These are phyloP conservation scores for Vanilla planifolia DNA, from an alignment of 106 monocot species.

Conservation along the genomic window DNA sequence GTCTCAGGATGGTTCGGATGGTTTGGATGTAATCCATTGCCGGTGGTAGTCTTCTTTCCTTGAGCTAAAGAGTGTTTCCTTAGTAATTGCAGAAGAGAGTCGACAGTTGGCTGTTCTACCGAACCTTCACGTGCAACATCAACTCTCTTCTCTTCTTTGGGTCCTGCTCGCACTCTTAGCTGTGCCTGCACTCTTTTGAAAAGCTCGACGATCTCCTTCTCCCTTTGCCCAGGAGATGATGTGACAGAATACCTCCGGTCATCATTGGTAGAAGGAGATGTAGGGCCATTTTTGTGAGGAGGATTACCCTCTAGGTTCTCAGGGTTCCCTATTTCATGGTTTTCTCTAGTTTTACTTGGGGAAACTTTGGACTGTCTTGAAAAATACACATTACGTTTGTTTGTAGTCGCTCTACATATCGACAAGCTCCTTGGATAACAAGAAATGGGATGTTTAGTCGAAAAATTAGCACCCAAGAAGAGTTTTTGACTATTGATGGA, in stretches of 20 bases:
- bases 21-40: constrained; percentile 9
- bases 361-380: constrained; percentile 60
- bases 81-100: constrained; percentile 74
- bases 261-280: constrained; percentile 40
- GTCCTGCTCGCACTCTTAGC: constrained; percentile 51
- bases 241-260: constrained; percentile 56
- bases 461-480: not conserved
- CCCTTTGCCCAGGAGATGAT: constrained; percentile 63
- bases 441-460: constrained; percentile 7
- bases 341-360: constrained; percentile 43
- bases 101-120: constrained; percentile 68
- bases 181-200: constrained; percentile 82
- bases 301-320: constrained; percentile 43
- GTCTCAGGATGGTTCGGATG: constrained; percentile 32
- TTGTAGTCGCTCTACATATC: constrained; percentile 23
- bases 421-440: constrained; percentile 8
- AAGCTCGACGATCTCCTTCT: constrained; percentile 83
- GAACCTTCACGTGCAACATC: constrained; percentile 46
- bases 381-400: constrained; percentile 66
- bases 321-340: constrained; percentile 37
- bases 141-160: constrained; percentile 68
- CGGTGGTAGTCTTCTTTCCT: constrained; percentile 23
- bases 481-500: constrained; percentile 2
- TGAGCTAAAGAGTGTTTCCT: constrained; percentile 70
- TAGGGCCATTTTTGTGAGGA: constrained; percentile 62